Evolutionary conservation across 148 eudicot genomes (phyloP), one percentile per base, ranked within the genome.

Genomic region (Arctostaphylos glauca): DNA sequence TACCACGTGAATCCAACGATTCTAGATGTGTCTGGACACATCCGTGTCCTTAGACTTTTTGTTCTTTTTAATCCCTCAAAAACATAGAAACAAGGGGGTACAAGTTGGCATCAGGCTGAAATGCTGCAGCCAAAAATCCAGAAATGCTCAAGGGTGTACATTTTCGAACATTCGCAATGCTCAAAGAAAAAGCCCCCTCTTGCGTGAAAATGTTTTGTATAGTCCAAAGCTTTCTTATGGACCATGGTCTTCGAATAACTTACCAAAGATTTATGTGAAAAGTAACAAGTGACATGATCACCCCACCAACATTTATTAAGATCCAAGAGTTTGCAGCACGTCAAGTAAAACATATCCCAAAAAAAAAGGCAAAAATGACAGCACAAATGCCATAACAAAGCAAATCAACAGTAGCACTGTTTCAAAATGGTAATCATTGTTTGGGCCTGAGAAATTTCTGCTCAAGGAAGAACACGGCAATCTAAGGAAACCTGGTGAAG

Each of bases 281-380:
- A 21, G 49, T 19, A 18, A 74, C 21, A 38, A 23, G 44, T 73
- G 21, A 9, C 38, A 48, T 74, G 53, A 74, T 48, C 23, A 50
- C 77, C 55, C 10, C 79, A 23, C 46, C 52, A 76, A 16, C 62
- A 76, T 3, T 76, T 76, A 76, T 76, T 76, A 15, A 76, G 62
- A 52, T 53, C 38, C 38, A 31, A 56, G 12, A 54, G 56, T 53
- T 31, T 25, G 78, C 62, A 23, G 62, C 47, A 31, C 53, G 16
- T 15, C 21, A 76, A 23, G 62, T 9, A 76, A 53, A 23, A 23
- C 79, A 46, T 23, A 16, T 76, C 14, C 79, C 38, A 6, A 52
- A 50, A 53, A 44, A 53, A 31, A 52, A 50, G 19, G 74, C 47
- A 70, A 67, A 70, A 12, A 18, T 38, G 53, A 70, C 15, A 52